These are phyloP conservation scores for Aspergillus terreus DNA, from an alignment of 2,329 filamentous ascomycete species.

Conservation along the genomic window DNA sequence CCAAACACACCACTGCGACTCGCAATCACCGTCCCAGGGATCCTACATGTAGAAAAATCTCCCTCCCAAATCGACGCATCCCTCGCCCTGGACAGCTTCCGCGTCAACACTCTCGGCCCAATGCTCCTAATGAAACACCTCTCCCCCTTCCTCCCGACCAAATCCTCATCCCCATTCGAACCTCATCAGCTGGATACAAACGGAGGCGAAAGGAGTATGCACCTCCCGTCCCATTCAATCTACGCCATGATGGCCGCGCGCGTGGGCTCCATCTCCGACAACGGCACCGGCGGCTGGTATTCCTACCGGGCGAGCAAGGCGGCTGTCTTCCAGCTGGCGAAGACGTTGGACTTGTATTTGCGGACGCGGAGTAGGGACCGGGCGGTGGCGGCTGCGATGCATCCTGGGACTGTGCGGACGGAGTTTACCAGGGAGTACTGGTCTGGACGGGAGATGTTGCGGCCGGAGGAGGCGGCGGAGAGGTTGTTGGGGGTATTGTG, in stretches of 20 bases:
- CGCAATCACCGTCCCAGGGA: constrained; percentile 65
- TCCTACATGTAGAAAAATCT: constrained; percentile 70
- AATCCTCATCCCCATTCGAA: constrained; percentile 41
- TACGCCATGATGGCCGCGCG: constrained; percentile 76
- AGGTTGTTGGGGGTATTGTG: constrained; percentile 59
- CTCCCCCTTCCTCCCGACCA: constrained; percentile 62
- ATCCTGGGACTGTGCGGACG: constrained; percentile 78
- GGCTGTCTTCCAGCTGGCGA: constrained; percentile 66
- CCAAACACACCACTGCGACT: constrained; percentile 61
- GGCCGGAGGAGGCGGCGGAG: constrained; percentile 62
- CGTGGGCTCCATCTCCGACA: constrained; percentile 71
- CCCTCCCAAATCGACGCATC: constrained; percentile 61
- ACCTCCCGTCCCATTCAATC: constrained; percentile 54
- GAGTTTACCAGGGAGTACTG: constrained; percentile 70
- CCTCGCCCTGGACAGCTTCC: constrained; percentile 64
- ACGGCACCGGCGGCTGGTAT: constrained; percentile 75
- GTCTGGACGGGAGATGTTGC: constrained; percentile 65
- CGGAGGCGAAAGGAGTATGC: constrained; percentile 9
- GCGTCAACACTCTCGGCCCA: constrained; percentile 69
- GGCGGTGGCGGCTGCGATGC: constrained; percentile 66
- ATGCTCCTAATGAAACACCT: constrained; percentile 77
- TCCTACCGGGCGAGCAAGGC: constrained; percentile 74
- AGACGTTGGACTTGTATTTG: constrained; percentile 68
- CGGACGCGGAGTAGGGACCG: constrained; percentile 54
- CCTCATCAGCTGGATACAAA: background rate